phyloP scores from a whole-genome alignment of 768 basidiomycete genomes.

The Rhodotorula taiwanensis region DNA sequence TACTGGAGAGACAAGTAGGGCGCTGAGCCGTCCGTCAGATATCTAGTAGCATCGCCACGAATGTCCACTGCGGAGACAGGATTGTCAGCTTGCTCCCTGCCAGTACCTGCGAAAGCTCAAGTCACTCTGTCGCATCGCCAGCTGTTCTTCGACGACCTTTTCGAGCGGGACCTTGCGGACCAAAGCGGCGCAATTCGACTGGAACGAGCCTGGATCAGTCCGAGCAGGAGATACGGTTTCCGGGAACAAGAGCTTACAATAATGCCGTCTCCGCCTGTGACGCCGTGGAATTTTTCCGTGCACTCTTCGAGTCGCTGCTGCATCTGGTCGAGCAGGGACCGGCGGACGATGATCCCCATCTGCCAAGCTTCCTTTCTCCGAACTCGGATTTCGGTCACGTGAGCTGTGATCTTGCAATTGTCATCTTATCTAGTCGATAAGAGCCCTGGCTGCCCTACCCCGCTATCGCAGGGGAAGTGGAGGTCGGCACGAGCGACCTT shows the following conservation, averaged over 20 bases:
- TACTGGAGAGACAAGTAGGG: constrained; percentile 28
- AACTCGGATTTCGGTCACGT: no score
- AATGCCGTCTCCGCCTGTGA: constrained; percentile 31
- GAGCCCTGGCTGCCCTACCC: no score
- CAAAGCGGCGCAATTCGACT: constrained; percentile 24
- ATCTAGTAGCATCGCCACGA: constrained; percentile 24
- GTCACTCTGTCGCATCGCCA: constrained; percentile 21
- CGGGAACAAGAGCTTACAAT: constrained; percentile 7
- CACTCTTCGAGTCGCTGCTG: constrained; percentile 26
- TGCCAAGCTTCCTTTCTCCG: no score
- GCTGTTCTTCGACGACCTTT: constrained; percentile 18
- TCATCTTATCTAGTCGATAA: no score
- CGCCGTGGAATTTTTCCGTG: background rate
- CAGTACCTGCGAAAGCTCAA: no score
- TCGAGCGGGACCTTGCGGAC: constrained; percentile 9
- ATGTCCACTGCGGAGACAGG: constrained; percentile 27
- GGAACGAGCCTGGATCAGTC: background rate
- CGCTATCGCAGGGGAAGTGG: no score
- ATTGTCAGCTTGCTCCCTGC: no score
- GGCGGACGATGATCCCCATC: constrained; percentile 17
- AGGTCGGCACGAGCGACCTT: no score
- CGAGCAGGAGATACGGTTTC: background rate
- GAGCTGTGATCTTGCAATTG: no score
- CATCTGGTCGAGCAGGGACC: constrained; percentile 21
- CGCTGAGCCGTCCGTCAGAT: constrained; percentile 7